These are phyloP conservation scores for Emericellopsis terricola DNA, from an alignment of 495 filamentous ascomycete species.

Conservation along the genomic window DNA sequence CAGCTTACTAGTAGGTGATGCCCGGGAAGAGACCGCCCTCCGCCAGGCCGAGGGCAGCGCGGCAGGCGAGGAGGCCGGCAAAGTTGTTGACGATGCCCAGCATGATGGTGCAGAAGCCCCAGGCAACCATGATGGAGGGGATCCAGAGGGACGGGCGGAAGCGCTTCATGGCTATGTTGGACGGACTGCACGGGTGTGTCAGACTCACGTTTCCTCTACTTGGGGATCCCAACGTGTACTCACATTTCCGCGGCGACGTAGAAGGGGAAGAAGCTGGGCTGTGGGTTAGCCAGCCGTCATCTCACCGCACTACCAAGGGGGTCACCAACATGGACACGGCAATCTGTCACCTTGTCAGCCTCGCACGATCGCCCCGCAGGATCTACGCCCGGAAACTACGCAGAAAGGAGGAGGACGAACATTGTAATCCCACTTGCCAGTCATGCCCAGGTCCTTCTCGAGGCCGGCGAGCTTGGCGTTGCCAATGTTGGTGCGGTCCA, in stretches of 20 bases:
- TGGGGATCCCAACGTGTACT: too few relatives aligned
- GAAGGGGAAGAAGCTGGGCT: conserved; percentile 77
- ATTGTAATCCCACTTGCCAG: conserved; percentile 48
- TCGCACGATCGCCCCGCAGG: background rate
- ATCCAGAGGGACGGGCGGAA: conserved; percentile 44
- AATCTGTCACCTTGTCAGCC: conserved; percentile 1
- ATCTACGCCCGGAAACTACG: background rate
- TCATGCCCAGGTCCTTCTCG: conserved; percentile 41
- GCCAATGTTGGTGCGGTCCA: conserved; percentile 62
- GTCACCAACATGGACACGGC: conserved; percentile 42
- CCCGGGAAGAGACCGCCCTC: conserved; percentile 75
- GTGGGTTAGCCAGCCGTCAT: too few relatives aligned
- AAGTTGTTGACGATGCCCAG: conserved; percentile 65
- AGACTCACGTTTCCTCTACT: too few relatives aligned
- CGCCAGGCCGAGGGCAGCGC: conserved; percentile 54
- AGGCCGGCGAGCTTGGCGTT: conserved; percentile 66
- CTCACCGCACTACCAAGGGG: too few relatives aligned
- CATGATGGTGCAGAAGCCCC: conserved; percentile 36
- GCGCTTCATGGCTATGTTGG: conserved; percentile 48
- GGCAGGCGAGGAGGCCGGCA: conserved; percentile 48
- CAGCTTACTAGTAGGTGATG: conserved; percentile 41
- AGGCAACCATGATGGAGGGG: conserved; percentile 35
- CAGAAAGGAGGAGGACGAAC: conserved; percentile 8
- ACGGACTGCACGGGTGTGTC: too few relatives aligned
- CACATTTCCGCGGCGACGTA: conserved; percentile 69